Base-by-base conservation (phyloP, 176 grass and related monocot species). In the Zizania latifolia region DNA sequence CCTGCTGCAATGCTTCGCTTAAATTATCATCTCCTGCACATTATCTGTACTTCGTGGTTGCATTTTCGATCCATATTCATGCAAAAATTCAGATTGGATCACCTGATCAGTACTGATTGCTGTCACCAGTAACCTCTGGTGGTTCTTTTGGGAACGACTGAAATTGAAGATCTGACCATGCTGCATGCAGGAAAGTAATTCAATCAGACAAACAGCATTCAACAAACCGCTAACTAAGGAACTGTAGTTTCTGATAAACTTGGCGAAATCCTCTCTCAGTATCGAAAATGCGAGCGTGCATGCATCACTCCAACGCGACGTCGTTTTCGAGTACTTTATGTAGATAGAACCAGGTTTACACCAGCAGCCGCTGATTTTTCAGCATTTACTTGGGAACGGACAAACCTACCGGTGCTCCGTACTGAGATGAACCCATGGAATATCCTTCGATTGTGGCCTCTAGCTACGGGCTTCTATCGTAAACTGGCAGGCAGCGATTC, bases 251-350 rank as follows among this genome's bases (percentile, higher is more conserved):
- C n/a, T 1, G 75, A 35, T 37, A 29, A 41, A 27, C 30, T 23
- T n/a, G 17, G 26, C 34, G n/a, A 28, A n/a, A n/a, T 26, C 11
- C 28, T 22, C 10, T 14, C 2, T 24, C 30, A 21, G 3, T 22
- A 0, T 35, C 29, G n/a, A 45, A 37, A 10, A 59, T 7, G 27
- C 34, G 63, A 16, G 48, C 59, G 4, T 67, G 29, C 46, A 26
- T 21, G 43, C 8, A 21, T 50, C 29, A 17, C 33, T n/a, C n/a
- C n/a, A n/a, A 10, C 11, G 16, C 11, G 65, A 45, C 16, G 31
- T 77, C 65, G 51, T 41, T 87, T 17, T 71, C 65, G 27, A 10
- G 29, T 37, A 59, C 76, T 85, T 71, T 67, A n/a, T n/a, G n/a
- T n/a, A n/a, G n/a, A n/a, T n/a, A n/a, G n/a, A n/a, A n/a, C n/a